phyloP scores from a whole-genome alignment of 768 basidiomycete genomes.

The Mycena crocata region DNA sequence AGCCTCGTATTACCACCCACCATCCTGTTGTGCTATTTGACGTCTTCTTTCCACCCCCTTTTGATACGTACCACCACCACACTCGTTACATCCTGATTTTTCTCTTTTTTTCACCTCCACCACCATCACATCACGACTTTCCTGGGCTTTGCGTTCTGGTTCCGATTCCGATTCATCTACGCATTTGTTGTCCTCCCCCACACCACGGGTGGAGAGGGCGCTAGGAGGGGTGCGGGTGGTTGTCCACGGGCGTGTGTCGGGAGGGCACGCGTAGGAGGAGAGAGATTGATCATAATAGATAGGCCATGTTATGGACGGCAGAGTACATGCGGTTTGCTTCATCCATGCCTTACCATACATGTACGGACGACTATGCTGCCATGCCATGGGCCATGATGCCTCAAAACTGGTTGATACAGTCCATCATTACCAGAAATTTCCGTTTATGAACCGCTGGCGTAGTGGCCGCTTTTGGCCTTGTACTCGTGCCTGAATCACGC shows the following conservation, averaged over 20 bases:
- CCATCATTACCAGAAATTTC: too few relatives aligned
- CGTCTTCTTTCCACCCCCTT: background rate
- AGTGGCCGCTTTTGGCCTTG: too few relatives aligned
- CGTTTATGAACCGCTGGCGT: too few relatives aligned
- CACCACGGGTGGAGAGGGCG: constrained; percentile 18
- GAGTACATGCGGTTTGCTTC: background rate
- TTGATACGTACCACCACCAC: constrained; percentile 8
- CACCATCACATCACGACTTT: background rate
- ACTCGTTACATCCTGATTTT: background rate
- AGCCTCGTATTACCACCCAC: constrained; percentile 4
- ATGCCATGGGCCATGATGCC: too few relatives aligned
- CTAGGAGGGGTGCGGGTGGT: background rate
- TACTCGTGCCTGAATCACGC: too few relatives aligned
- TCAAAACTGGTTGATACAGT: too few relatives aligned
- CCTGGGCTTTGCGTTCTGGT: constrained; percentile 12
- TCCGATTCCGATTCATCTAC: too few relatives aligned
- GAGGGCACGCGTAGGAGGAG: too few relatives aligned
- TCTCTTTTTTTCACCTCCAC: background rate
- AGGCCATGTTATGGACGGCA: background rate
- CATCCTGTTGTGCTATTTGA: constrained; percentile 4
- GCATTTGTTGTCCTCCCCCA: constrained; percentile 28
- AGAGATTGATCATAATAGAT: background rate
- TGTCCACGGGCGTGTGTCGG: background rate
- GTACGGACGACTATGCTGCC: background rate
- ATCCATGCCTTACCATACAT: background rate